Percentiles rank a stretch among this genome's conserved stretches.
Evolutionary conservation across 306 rosid species (phyloP).

Genomic region (Mimosa bimucronata): DNA sequence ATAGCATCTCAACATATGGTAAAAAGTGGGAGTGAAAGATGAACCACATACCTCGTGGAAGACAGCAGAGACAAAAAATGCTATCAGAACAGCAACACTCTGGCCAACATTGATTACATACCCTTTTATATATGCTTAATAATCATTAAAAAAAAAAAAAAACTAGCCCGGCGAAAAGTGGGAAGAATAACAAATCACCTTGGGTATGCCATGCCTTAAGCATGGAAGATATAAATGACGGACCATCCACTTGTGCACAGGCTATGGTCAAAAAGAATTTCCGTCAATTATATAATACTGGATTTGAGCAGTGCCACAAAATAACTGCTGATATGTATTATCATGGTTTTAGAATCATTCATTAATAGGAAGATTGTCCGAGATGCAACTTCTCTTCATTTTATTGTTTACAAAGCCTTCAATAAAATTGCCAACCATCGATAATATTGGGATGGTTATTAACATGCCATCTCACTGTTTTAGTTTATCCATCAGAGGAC

Average conservation of each 20-base stretch:
- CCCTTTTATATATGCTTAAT: conserved; percentile 20
- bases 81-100: conserved; percentile 72
- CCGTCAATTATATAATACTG: conserved; percentile 35
- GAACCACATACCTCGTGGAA: conserved; percentile 81
- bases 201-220: conserved; percentile 75
- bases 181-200: conserved; percentile 54
- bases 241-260: conserved; percentile 98
- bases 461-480: neutral
- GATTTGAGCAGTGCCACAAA: conserved; percentile 21
- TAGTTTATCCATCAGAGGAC: too few species aligned
- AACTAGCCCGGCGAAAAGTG: neutral
- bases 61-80: conserved; percentile 85
- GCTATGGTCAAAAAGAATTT: conserved; percentile 57
- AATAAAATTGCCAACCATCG: conserved; percentile 17
- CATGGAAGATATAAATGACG: conserved; percentile 96
- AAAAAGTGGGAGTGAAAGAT: conserved; percentile 10
- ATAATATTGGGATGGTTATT: conserved; percentile 7
- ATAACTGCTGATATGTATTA: neutral
- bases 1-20: neutral
- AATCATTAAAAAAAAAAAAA: neutral
- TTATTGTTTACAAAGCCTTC: conserved; percentile 7
- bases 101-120: conserved; percentile 41
- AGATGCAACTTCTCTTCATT: conserved; percentile 31
- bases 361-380: conserved; percentile 7
- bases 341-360: conserved; percentile 30